phyloP scores from a whole-genome alignment of 1,139 yeast genomes.

The Pichia inconspicua region DNA sequence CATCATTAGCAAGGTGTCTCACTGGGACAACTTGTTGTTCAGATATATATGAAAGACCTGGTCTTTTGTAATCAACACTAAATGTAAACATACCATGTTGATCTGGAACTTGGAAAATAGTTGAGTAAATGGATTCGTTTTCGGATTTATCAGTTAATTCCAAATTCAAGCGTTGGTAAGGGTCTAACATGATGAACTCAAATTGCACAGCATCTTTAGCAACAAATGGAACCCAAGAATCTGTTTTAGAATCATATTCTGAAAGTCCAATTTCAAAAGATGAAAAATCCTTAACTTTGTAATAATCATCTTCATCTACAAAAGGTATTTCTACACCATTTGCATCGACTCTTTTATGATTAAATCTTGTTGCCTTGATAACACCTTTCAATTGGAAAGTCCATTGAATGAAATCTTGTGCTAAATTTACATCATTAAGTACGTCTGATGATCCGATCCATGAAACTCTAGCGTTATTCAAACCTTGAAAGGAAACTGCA shows the following conservation, averaged over 20 bases:
- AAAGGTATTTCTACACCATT: constrained; percentile 22
- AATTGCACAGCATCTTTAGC: constrained; percentile 49
- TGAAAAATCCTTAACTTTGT: constrained; percentile 68
- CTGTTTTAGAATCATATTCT: constrained; percentile 42
- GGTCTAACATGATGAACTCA: constrained; percentile 86
- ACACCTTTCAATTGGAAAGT: constrained; percentile 58
- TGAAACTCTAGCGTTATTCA: constrained; percentile 66
- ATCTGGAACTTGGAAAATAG: constrained; percentile 74
- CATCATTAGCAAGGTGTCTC: constrained; percentile 93
- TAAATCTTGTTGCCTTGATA: constrained; percentile 46
- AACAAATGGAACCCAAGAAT: constrained; percentile 59
- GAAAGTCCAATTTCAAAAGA: constrained; percentile 59
- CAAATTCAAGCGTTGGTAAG: constrained; percentile 76
- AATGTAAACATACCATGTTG: constrained; percentile 97
- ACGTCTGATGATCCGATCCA: constrained; percentile 69
- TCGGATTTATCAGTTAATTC: constrained; percentile 26
- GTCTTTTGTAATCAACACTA: constrained; percentile 67
- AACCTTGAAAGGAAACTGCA: constrained; percentile 76
- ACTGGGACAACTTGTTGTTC: constrained; percentile 72
- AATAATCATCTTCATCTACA: constrained; percentile 26
- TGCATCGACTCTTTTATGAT: constrained; percentile 41
- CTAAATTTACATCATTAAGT: constrained; percentile 23
- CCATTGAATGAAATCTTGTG: constrained; percentile 62
- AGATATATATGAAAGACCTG: constrained; percentile 64
- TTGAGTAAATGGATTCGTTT: constrained; percentile 36